Evolutionary conservation across 2,329 filamentous ascomycete genomes (phyloP).

Genomic region (Colletotrichum sp.): DNA sequence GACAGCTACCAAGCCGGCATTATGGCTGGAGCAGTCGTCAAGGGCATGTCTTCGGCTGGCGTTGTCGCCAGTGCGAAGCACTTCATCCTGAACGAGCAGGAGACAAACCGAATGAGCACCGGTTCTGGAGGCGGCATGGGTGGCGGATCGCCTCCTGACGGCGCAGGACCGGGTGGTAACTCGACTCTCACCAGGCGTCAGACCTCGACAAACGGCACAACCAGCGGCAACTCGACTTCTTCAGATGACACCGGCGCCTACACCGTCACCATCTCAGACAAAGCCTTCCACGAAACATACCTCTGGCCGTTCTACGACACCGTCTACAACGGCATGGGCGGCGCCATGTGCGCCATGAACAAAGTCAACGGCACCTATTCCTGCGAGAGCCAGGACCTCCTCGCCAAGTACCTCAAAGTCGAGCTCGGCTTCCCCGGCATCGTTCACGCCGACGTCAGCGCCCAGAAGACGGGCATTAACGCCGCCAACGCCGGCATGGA

Average conservation of each 20-base stretch:
- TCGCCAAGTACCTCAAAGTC: slow-evolving; percentile 28
- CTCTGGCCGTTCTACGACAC: slow-evolving; percentile 27
- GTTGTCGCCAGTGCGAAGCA: slow-evolving; percentile 50
- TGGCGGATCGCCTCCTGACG: slow-evolving; percentile 42
- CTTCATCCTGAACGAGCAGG: slow-evolving; percentile 67
- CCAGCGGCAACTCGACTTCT: slow-evolving; percentile 54
- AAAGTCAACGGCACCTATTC: slow-evolving; percentile 25
- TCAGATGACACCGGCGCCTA: slow-evolving; percentile 42
- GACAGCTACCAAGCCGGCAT: slow-evolving; percentile 25
- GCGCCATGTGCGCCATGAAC: slow-evolving; percentile 31
- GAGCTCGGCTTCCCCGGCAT: slow-evolving; percentile 31
- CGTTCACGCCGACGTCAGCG: slow-evolving; percentile 23
- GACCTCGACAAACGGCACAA: slow-evolving; percentile 68
- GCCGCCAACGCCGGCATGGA: slow-evolving; percentile 33
- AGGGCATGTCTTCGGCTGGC: background rate
- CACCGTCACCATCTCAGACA: slow-evolving; percentile 33
- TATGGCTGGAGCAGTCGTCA: background rate
- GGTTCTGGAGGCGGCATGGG: slow-evolving; percentile 46
- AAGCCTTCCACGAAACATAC: slow-evolving; percentile 29
- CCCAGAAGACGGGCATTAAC: slow-evolving; percentile 25
- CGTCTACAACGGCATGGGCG: slow-evolving; percentile 22
- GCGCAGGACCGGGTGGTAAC: background rate
- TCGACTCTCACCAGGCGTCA: slow-evolving; percentile 50
- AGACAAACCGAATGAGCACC: slow-evolving; percentile 44
- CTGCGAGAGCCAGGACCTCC: slow-evolving; percentile 28